Base-by-base conservation (phyloP, 2,329 filamentous ascomycete genomes). In the Karstenula rhodostoma region DNA sequence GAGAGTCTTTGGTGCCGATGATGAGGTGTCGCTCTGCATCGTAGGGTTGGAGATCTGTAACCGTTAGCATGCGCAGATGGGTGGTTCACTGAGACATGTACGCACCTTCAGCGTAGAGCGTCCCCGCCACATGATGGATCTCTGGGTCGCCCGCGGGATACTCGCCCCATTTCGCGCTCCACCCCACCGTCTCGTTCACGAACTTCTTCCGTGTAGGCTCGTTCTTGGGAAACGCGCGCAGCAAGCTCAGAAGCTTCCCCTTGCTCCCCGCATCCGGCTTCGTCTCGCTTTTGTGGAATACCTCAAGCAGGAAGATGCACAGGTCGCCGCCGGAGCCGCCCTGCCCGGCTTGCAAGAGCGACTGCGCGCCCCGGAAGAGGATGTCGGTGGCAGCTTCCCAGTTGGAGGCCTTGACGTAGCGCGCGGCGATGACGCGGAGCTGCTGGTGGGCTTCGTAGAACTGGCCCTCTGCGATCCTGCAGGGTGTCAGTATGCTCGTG, bases 361-460 rank as follows among this genome's bases (percentile, higher is more conserved):
- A 89, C 69, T 91, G 89, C 1, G 94, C 90, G 64, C 97, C 95
- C 66, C 87, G 90, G 78, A 87, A 90, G 66, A 99, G 86, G 66
- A 98, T 90, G 68, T 97, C 92, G 76, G 93, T 90, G 50, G 96
- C 95, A 13, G 93, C 90, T 68, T 85, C 78, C 86, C 91, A 97
- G 85, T 94, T 94, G 63, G 87, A 83, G 46, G 90, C 86, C 82
- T 98, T 98, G 78, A 94, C 89, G 82, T 99, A 96, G 59, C 96
- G 93, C 42, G 93, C 90, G 62, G 94, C 94, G 69, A 97, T 94
- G 57, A 97, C 94, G 64, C 95, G 93, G 67, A 97, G 92, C 83
- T 99, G 95, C 80, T 99, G 95, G 81, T 98, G 94, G 60, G 95
- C 95, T 86, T 99, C 95, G 83, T 99, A 99, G 85, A 88, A 97